Evolutionary conservation across 768 basidiomycete species (phyloP).

Genomic region (Mrakia blollopis): DNA sequence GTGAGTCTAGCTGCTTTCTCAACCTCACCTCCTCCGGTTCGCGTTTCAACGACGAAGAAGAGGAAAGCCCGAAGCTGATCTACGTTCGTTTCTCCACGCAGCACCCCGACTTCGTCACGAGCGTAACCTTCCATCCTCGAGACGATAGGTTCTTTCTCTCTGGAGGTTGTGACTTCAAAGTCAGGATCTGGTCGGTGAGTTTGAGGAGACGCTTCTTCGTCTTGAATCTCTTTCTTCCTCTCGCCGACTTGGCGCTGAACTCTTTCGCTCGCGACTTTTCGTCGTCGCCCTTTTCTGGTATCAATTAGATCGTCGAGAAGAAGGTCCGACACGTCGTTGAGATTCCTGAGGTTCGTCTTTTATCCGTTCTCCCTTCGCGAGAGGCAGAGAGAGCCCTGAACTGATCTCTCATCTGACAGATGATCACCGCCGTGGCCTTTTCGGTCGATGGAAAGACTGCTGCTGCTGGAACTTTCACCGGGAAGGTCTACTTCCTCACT

Average conservation of each 20-base stretch:
- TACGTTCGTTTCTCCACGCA: not conserved
- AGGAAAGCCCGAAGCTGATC: no score
- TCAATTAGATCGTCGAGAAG: conserved; percentile 35
- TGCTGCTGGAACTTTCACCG: conserved; percentile 37
- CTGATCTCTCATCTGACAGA: not conserved
- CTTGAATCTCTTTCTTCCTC: not conserved
- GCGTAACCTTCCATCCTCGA: conserved; percentile 39
- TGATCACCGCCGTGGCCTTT: conserved; percentile 40
- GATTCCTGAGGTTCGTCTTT: conserved; percentile 32
- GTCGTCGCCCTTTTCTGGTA: no score
- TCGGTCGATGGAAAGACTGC: conserved; percentile 37
- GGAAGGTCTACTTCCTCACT: conserved; percentile 24
- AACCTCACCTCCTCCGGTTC: no score
- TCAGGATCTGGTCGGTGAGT: conserved; percentile 37
- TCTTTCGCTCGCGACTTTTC: not conserved
- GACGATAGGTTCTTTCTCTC: conserved; percentile 41
- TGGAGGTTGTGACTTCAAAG: conserved; percentile 38
- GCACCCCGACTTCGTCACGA: conserved; percentile 41
- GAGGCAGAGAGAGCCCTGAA: not conserved
- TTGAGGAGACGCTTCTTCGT: not conserved
- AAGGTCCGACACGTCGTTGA: conserved; percentile 37
- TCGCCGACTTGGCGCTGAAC: not conserved
- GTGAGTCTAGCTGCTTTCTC: not conserved
- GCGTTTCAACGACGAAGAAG: no score
- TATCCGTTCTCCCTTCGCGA: not conserved